Conservation (phyloP, 116 monocot genomes). For the Zostera marina region DNA sequence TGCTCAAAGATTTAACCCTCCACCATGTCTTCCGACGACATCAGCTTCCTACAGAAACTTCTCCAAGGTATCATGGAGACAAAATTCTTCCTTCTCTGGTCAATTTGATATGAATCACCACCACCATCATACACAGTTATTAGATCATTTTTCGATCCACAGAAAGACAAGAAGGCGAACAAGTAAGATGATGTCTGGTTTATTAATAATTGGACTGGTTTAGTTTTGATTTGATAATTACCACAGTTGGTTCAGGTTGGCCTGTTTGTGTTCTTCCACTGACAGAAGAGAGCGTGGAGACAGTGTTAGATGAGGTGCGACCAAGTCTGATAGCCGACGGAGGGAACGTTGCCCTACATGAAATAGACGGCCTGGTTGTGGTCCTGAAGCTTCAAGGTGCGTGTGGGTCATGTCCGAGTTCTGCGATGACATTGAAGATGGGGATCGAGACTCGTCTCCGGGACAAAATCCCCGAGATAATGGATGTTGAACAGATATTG, state of each 20-base stretch:
- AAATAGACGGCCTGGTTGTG: constrained; percentile 88
- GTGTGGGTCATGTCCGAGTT: constrained; percentile 97
- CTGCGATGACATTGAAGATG: constrained; percentile 92
- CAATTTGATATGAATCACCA: constrained; percentile 1
- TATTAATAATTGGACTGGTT: background rate
- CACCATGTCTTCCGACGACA: background rate
- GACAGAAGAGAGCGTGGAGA: constrained; percentile 90
- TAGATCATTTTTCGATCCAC: background rate
- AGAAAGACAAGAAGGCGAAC: constrained; percentile 5
- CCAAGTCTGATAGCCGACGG: constrained; percentile 92
- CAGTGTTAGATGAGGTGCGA: constrained; percentile 77
- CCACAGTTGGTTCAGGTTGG: constrained; percentile 7
- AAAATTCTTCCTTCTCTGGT: background rate
- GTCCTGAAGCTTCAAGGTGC: constrained; percentile 89
- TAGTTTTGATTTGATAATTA: background rate
- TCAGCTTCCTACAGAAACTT: background rate
- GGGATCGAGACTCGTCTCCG: constrained; percentile 73
- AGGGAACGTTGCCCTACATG: constrained; percentile 82
- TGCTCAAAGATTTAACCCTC: background rate
- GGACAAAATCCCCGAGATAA: constrained; percentile 90
- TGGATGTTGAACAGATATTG: constrained; percentile 62
- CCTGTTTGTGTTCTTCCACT: constrained; percentile 54
- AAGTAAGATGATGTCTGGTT: background rate
- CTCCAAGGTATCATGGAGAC: constrained; percentile 5
- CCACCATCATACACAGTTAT: background rate